Evolutionary conservation across 257 asterid species (phyloP).

Genomic region (Nicotiana paniculata): DNA sequence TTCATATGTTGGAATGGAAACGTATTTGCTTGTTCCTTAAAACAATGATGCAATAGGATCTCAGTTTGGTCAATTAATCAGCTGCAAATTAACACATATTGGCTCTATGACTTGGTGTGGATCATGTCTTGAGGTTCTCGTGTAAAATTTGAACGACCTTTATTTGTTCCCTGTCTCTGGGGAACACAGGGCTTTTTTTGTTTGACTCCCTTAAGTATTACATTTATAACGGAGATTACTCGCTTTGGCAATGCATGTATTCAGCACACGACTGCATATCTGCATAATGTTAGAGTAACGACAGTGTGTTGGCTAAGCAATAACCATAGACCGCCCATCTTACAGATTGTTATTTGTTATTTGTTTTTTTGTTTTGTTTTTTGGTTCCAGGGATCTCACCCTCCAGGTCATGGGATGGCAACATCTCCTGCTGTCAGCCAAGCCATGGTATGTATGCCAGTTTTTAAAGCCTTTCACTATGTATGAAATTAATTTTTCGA

Average conservation of each 20-base stretch:
- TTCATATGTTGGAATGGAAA: not conserved
- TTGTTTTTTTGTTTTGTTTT: not conserved
- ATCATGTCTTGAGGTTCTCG: not conserved
- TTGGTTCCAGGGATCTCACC: constrained; percentile 22
- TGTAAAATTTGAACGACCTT: not conserved
- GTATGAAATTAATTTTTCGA: not conserved
- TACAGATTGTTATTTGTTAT: not conserved
- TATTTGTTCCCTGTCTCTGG: not conserved
- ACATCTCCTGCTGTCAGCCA: constrained; percentile 23
- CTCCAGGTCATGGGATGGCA: constrained; percentile 21
- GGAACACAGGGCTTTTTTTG: not conserved
- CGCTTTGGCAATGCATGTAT: not conserved
- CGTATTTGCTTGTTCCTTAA: not conserved
- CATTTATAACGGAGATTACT: not conserved
- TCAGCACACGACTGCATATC: not conserved
- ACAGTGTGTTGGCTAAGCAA: not conserved
- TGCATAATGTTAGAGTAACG: not conserved
- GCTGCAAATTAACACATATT: not conserved
- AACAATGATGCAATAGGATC: not conserved
- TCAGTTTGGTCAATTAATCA: not conserved
- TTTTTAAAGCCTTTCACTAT: not conserved
- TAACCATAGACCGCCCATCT: not conserved
- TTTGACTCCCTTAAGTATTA: not conserved
- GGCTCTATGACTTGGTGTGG: not conserved
- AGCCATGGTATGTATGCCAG: constrained; percentile 16